phyloP scores from a whole-genome alignment of 257 asterid species.

The Gardenia jasminoides region DNA sequence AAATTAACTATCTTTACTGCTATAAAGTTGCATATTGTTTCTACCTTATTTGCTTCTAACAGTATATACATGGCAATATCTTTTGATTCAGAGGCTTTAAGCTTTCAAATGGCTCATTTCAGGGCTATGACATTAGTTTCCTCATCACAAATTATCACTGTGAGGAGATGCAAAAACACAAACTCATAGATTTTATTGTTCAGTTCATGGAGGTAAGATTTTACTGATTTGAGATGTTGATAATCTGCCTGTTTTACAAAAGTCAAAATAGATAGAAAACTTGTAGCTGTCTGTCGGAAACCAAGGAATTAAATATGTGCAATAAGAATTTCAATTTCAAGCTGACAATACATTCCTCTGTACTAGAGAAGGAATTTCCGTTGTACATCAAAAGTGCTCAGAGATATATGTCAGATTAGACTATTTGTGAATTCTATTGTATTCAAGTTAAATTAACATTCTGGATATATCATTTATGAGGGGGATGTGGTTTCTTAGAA shows the following conservation, averaged over 20 bases:
- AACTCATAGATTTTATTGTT: slow-evolving; percentile 90
- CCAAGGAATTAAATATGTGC: background rate
- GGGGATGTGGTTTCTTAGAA: background rate
- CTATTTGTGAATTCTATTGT: background rate
- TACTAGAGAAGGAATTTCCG: background rate
- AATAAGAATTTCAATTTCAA: background rate
- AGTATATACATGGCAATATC: slow-evolving; percentile 4
- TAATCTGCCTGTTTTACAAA: background rate
- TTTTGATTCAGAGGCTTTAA: background rate
- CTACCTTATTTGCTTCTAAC: slow-evolving; percentile 8
- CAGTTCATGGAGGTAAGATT: slow-evolving; percentile 95
- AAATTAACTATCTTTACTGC: background rate
- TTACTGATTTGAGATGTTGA: background rate
- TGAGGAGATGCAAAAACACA: slow-evolving; percentile 98
- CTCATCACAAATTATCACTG: slow-evolving; percentile 93
- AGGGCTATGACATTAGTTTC: slow-evolving; percentile 99
- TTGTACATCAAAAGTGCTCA: background rate
- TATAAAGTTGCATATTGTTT: background rate
- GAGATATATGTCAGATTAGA: background rate
- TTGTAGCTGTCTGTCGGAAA: background rate
- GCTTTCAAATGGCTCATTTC: slow-evolving; percentile 28
- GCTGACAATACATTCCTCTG: background rate
- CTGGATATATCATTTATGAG: background rate
- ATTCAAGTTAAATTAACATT: background rate
- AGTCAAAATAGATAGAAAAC: background rate